Evolutionary conservation across 2,329 filamentous ascomycete genomes (phyloP).

Genomic region (Ambrosiella beaveri): DNA sequence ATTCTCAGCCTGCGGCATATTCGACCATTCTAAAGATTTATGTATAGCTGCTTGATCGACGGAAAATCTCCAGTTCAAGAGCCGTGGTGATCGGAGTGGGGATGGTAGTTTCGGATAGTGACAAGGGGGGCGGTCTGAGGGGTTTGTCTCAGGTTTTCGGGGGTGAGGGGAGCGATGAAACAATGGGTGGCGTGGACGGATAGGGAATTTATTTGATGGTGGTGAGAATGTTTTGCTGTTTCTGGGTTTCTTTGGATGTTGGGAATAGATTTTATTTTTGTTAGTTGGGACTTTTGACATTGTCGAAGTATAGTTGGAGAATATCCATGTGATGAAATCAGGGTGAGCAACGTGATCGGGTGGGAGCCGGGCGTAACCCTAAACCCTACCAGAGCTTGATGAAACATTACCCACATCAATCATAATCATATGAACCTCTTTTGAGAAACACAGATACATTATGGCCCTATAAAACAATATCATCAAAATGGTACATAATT

Average conservation of each 20-base stretch:
- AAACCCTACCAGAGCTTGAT: too few relatives aligned
- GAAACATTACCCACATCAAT: too few relatives aligned
- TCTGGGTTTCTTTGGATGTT: neutral
- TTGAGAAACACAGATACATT: too few relatives aligned
- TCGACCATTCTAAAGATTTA: neutral
- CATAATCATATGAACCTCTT: too few relatives aligned
- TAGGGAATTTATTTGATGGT: neutral
- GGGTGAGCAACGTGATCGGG: too few relatives aligned
- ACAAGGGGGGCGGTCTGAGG: neutral
- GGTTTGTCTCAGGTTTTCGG: neutral
- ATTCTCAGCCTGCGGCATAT: neutral
- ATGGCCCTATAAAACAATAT: neutral
- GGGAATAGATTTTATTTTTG: neutral
- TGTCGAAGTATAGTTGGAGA: too few relatives aligned
- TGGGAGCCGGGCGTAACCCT: too few relatives aligned
- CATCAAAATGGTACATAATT: too few relatives aligned
- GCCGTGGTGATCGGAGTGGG: neutral
- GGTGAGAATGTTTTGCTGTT: neutral
- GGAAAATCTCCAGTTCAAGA: neutral
- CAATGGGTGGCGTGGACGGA: neutral
- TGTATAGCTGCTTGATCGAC: neutral
- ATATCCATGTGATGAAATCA: too few relatives aligned
- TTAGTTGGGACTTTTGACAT: too few relatives aligned
- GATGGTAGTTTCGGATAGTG: neutral
- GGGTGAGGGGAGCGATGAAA: neutral